Base-by-base conservation (phyloP, 208 protist species). In the Phytomonas sp. region DNA sequence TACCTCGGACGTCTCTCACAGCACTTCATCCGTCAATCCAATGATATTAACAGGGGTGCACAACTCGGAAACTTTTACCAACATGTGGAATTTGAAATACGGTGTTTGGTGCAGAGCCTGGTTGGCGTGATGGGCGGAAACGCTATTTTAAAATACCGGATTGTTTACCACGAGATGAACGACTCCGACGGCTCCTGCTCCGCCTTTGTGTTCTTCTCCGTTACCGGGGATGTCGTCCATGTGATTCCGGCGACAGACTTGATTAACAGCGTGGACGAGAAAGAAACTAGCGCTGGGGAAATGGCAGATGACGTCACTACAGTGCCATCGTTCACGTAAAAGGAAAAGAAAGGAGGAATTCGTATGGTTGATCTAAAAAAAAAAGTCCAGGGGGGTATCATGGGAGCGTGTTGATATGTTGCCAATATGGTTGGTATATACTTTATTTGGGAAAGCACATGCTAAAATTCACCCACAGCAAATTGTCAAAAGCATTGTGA, bases 11-110 rank as follows among this genome's bases (percentile, higher is more conserved):
- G 83, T 31, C 84, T 97, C 70, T 95, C 89, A 6, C 90, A 96
- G 69, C 94, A 96, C 79, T 93, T 95, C 70, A 87, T 97, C 59
- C 92, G 93, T n/a, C 89, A 96, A 61, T 72, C 78, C 64, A 80
- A 89, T 62, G 82, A 89, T 33, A 82, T 84, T 29, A 71, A 71
- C 64, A 73, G 69, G 40, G 63, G 64, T 52, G 71, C 75, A 60
- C 64, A 74, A 59, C 72, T 95, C 36, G 84, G 84, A 62, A 69
- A 75, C 49, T 97, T 95, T 72, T 94, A 89, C 66, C 82, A 92
- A 59, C 63, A 82, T 23, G 86, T 77, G 0, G 83, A 93, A 67
- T 80, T 88, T 59, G 91, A 97, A 61, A 86, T 94, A 12, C 74
- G 88, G 67, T 85, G 82, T 72, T 72, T 84, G 60, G 83, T 96